These are phyloP conservation scores for Amoeboradix gromovi DNA, from an alignment of 371 early-diverging fungal genomes.

Conservation along the genomic window DNA sequence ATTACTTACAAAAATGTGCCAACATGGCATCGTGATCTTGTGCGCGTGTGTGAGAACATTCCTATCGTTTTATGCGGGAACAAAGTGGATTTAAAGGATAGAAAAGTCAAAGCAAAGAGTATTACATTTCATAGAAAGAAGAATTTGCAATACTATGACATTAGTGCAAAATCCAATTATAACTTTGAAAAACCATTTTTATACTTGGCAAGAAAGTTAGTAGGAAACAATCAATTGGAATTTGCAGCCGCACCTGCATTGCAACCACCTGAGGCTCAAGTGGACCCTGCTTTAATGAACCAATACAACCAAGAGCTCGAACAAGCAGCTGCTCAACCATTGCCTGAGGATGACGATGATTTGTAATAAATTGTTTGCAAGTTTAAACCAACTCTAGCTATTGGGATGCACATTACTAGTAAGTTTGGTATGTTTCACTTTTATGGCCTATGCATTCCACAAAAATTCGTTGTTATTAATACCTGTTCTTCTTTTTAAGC, in stretches of 20 bases:
- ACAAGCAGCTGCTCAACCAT: conserved; percentile 40
- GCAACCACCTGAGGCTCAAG: conserved; percentile 72
- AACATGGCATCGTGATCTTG: conserved; percentile 97
- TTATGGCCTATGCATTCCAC: no score
- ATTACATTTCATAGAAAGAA: conserved; percentile 99
- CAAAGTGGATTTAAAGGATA: conserved; percentile 94
- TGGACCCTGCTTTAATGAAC: conserved; percentile 45
- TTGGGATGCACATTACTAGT: no score
- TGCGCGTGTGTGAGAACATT: conserved; percentile 95
- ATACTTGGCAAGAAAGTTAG: conserved; percentile 90
- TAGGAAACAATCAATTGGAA: conserved; percentile 68
- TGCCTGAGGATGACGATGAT: conserved; percentile 45
- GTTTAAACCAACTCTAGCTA: no score
- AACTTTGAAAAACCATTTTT: conserved; percentile 99
- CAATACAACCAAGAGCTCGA: conserved; percentile 46
- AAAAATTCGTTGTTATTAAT: no score
- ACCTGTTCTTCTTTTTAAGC: no score
- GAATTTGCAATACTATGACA: conserved; percentile 95
- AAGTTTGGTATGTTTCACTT: no score
- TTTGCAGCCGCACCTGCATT: conserved; percentile 94
- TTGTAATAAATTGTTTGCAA: conserved; percentile 1
- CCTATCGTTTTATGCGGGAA: conserved; percentile 99
- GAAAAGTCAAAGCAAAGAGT: conserved; percentile 97
- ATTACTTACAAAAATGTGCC: conserved; percentile 99
- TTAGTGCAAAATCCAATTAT: conserved; percentile 96